These are phyloP conservation scores for Musa beccarii DNA, from an alignment of 176 grass and related monocot species.

Conservation along the genomic window DNA sequence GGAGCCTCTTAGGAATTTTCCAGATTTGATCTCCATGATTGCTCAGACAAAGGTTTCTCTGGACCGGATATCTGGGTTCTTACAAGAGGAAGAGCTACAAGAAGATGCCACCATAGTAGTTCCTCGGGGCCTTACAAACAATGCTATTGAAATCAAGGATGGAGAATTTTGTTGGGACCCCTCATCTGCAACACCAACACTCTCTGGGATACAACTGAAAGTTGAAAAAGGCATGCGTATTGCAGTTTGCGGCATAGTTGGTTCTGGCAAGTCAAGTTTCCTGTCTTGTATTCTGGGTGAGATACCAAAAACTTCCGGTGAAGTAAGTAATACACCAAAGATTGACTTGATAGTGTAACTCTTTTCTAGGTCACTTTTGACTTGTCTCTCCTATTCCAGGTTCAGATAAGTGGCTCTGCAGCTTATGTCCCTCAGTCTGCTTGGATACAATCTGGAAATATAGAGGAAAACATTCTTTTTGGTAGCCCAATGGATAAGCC, in stretches of 20 bases:
- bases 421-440: conserved; percentile 94
- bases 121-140: conserved; percentile 46
- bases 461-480: conserved; percentile 95
- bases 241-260: conserved; percentile 91
- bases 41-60: conserved; percentile 94
- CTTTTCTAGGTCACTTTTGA: conserved; percentile 13
- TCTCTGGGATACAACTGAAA: conserved; percentile 49
- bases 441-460: conserved; percentile 98
- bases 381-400: conserved; percentile 45
- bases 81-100: conserved; percentile 74
- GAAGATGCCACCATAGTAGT: conserved; percentile 64
- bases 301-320: conserved; percentile 83
- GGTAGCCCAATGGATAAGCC: conserved; percentile 69
- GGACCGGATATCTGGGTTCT: conserved; percentile 61
- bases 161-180: conserved; percentile 71
- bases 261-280: conserved; percentile 91
- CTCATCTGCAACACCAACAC: conserved; percentile 39
- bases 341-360: conserved; percentile 6
- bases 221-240: conserved; percentile 86
- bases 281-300: conserved; percentile 88
- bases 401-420: conserved; percentile 68
- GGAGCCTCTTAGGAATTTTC: conserved; percentile 93
- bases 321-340: conserved; percentile 42
- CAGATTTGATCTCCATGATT: conserved; percentile 93
- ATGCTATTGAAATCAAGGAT: conserved; percentile 69